Conservation (phyloP, 2,329 filamentous ascomycete species). For the Penicillium sp. region DNA sequence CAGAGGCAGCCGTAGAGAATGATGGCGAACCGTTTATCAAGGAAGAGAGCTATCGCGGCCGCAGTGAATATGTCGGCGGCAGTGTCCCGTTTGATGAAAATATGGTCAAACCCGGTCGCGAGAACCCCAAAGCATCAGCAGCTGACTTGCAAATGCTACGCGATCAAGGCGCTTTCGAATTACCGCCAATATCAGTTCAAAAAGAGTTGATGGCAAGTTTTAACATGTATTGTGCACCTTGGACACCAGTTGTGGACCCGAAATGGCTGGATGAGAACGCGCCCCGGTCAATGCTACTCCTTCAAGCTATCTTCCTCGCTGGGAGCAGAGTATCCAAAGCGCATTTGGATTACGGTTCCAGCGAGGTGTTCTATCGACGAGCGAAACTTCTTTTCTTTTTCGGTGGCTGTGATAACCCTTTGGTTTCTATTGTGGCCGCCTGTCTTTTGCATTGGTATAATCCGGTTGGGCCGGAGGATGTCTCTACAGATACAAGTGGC, state of each 20-base stretch:
- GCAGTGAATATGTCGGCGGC: conserved; percentile 27
- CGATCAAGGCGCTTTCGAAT: conserved; percentile 26
- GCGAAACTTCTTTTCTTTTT: conserved; percentile 38
- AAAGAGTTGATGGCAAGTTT: conserved; percentile 42
- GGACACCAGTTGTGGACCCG: conserved; percentile 45
- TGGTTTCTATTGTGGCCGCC: conserved; percentile 42
- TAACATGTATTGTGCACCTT: conserved; percentile 42
- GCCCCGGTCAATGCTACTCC: conserved; percentile 27
- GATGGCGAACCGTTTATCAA: conserved; percentile 24
- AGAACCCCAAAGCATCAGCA: conserved; percentile 21
- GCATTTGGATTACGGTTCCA: conserved; percentile 32
- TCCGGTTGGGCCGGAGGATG: conserved; percentile 42
- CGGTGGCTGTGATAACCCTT: conserved; percentile 36
- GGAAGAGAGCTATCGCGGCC: conserved; percentile 30
- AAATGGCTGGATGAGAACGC: conserved; percentile 39
- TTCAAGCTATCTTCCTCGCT: conserved; percentile 43
- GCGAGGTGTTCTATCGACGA: conserved; percentile 33
- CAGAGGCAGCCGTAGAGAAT: background rate
- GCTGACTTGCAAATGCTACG: conserved; percentile 25
- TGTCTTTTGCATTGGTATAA: conserved; percentile 47
- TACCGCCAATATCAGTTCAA: conserved; percentile 30
- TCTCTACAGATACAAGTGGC: conserved; percentile 43
- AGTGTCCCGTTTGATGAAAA: conserved; percentile 31
- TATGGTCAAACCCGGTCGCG: conserved; percentile 29
- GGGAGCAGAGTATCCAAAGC: conserved; percentile 41